Percentiles rank a stretch among this genome's conserved stretches.
These are phyloP conservation scores for Zizania latifolia DNA, from an alignment of 176 grass and related monocot species.

Conservation along the genomic window DNA sequence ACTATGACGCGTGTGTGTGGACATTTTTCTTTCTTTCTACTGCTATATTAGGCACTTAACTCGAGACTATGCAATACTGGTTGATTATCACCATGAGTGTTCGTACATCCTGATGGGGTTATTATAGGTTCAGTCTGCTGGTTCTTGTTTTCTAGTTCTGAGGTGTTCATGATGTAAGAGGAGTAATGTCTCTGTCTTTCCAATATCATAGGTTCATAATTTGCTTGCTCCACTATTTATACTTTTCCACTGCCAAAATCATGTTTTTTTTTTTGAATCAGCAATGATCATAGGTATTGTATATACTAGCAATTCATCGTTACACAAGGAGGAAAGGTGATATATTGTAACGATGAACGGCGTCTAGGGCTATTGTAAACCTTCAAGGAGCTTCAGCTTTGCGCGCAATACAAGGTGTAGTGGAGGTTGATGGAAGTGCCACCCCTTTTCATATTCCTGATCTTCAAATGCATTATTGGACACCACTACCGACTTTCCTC, in stretches of 20 bases:
- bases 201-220: not conserved
- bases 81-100: not conserved
- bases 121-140: not conserved
- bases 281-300: slow-evolving; percentile 8
- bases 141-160: not conserved
- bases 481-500: not conserved
- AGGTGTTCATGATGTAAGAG: not conserved
- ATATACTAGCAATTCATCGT: not conserved
- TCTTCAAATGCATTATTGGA: slow-evolving; percentile 23
- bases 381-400: not conserved
- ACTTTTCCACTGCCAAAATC: not conserved
- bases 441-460: slow-evolving; percentile 1
- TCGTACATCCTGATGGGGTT: not conserved
- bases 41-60: not conserved
- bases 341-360: not conserved
- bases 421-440: slow-evolving; percentile 15
- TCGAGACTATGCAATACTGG: not conserved
- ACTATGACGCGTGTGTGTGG: not conserved
- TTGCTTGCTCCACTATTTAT: not conserved
- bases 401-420: slow-evolving; percentile 6
- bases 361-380: slow-evolving; percentile 20
- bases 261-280: not conserved
- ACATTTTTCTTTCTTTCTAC: not conserved
- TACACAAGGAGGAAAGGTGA: not conserved
- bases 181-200: not conserved